phyloP scores from a whole-genome alignment of 768 basidiomycete species.

The Boletus subparvulus region DNA sequence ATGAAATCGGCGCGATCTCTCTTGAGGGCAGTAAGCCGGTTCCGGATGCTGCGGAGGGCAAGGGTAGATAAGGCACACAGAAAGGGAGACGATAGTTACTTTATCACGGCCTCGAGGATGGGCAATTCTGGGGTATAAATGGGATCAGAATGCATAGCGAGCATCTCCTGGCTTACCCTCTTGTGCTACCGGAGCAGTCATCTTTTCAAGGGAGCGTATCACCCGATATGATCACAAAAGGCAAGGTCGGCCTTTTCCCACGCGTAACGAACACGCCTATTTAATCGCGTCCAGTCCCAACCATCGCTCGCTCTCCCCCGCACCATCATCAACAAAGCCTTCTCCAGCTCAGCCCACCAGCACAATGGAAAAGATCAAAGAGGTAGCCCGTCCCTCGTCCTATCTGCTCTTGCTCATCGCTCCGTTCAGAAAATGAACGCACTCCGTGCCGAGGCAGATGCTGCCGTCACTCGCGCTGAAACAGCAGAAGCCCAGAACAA shows the following conservation, averaged over 20 bases:
- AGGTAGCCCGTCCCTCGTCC: conserved; percentile 25
- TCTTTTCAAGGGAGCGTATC: conserved; percentile 24
- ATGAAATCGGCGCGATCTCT: conserved; percentile 92
- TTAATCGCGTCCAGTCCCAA: conserved; percentile 24
- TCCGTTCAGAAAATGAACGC: conserved; percentile 62
- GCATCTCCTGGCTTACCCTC: conserved; percentile 51
- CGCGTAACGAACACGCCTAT: conserved; percentile 25
- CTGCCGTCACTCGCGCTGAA: conserved; percentile 79
- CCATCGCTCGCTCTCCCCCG: conserved; percentile 8
- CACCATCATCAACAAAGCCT: conserved; percentile 1
- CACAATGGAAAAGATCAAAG: conserved; percentile 50
- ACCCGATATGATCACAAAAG: conserved; percentile 35
- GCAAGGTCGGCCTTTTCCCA: conserved; percentile 34
- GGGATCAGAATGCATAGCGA: not conserved
- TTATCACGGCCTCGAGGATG: conserved; percentile 92
- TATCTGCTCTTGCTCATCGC: not conserved
- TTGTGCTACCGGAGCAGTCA: conserved; percentile 74
- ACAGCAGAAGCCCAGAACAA: conserved; percentile 83
- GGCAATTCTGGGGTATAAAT: conserved; percentile 67
- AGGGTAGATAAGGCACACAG: conserved; percentile 7
- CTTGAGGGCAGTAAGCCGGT: conserved; percentile 91
- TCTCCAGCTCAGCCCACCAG: conserved; percentile 6
- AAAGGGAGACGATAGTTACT: conserved; percentile 46
- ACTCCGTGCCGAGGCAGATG: conserved; percentile 85
- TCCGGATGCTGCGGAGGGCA: conserved; percentile 69